phyloP scores from a whole-genome alignment of 257 asterid species.

The Galeopsis tetrahit region DNA sequence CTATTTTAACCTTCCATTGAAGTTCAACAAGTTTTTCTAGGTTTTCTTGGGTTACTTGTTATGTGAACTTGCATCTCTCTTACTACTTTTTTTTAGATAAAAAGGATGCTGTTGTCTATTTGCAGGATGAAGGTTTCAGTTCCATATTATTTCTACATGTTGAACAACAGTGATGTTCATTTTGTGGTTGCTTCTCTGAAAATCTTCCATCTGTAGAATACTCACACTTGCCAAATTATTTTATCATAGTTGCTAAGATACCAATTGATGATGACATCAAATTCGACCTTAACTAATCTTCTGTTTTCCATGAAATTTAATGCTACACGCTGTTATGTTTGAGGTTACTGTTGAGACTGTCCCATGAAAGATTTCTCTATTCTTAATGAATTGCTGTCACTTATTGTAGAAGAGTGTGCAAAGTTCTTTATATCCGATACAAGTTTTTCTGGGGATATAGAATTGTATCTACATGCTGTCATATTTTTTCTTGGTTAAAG shows the following conservation, averaged over 20 bases:
- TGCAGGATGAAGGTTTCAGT: neutral
- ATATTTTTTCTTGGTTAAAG: neutral
- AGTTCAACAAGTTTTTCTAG: slow-evolving; percentile 6
- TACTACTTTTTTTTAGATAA: neutral
- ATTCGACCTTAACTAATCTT: neutral
- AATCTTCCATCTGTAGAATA: slow-evolving; percentile 13
- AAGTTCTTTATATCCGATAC: neutral
- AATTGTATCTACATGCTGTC: neutral
- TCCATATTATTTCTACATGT: slow-evolving; percentile 13
- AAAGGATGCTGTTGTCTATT: slow-evolving; percentile 17
- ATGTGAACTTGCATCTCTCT: slow-evolving; percentile 11
- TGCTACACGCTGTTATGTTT: neutral
- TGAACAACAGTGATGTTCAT: neutral
- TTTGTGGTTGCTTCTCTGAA: neutral
- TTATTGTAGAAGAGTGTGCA: neutral
- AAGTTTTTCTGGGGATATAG: neutral
- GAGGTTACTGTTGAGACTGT: neutral
- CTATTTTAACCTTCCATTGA: neutral
- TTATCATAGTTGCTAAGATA: neutral
- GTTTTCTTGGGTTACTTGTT: neutral
- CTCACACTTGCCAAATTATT: neutral
- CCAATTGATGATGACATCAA: neutral
- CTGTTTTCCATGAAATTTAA: slow-evolving; percentile 17
- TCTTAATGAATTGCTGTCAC: slow-evolving; percentile 9
- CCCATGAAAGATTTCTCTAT: neutral